Conservation (phyloP, 2,329 filamentous ascomycete genomes). For the Pyrenophora seminiperda region DNA sequence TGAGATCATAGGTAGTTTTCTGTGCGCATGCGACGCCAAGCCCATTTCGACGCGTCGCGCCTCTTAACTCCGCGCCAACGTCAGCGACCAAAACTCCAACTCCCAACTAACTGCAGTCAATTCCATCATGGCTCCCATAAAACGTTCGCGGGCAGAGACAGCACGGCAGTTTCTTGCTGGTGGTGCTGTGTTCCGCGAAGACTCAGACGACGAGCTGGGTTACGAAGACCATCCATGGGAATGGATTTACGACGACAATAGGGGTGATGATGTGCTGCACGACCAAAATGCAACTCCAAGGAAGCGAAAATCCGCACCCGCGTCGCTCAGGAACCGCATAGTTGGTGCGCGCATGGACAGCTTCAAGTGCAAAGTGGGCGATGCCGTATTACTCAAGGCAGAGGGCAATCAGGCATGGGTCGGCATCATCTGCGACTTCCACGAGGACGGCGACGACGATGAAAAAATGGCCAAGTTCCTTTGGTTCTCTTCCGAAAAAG, state of each 20-base stretch:
- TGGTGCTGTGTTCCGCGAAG: constrained; percentile 71
- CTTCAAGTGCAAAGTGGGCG: constrained; percentile 81
- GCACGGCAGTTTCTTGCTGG: constrained; percentile 59
- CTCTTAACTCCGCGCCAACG: constrained; percentile 24
- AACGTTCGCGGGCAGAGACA: constrained; percentile 51
- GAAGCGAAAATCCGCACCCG: constrained; percentile 38
- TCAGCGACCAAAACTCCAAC: constrained; percentile 32
- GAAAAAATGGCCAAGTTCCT: constrained; percentile 84
- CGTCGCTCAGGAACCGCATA: constrained; percentile 58
- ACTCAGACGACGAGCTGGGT: constrained; percentile 84
- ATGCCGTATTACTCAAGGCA: constrained; percentile 84
- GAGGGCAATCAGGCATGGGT: constrained; percentile 93
- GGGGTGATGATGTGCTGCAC: constrained; percentile 23
- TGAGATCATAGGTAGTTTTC: constrained; percentile 25
- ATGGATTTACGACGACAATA: constrained; percentile 59
- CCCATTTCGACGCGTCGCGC: constrained; percentile 36
- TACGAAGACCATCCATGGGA: constrained; percentile 58
- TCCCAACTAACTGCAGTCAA: constrained; percentile 24
- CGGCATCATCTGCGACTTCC: constrained; percentile 82
- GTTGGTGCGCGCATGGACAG: constrained; percentile 80
- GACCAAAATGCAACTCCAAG: constrained; percentile 36
- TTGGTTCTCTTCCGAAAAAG: constrained; percentile 93
- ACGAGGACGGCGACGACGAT: constrained; percentile 63
- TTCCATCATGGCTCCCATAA: constrained; percentile 48
- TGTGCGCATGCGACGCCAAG: constrained; percentile 37